Evolutionary conservation across 495 filamentous ascomycete species (phyloP).

Genomic region (Massariosphaeria phaeospora): DNA sequence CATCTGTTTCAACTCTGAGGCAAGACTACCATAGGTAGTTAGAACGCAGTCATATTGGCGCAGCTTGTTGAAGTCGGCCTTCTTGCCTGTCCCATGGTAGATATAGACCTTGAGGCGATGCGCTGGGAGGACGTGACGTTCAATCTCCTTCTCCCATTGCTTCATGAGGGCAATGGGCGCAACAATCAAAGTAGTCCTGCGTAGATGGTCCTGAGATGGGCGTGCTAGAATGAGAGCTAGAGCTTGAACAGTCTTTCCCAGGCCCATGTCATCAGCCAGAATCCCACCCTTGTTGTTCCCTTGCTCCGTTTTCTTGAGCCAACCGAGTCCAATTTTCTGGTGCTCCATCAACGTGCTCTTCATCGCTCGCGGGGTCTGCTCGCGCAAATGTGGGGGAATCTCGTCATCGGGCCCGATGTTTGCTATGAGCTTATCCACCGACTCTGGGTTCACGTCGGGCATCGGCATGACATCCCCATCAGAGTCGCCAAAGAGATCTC

Average conservation of each 20-base stretch:
- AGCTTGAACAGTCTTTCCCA: conserved; percentile 91
- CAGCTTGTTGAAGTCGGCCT: conserved; percentile 58
- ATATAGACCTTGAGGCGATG: conserved; percentile 62
- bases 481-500: conserved; percentile 11
- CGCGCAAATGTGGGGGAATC: conserved; percentile 35
- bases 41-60: conserved; percentile 75
- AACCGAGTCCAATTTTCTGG: conserved; percentile 75
- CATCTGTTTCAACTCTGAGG: conserved; percentile 59
- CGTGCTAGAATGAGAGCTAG: conserved; percentile 77
- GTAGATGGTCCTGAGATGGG: conserved; percentile 55
- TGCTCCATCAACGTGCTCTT: conserved; percentile 70
- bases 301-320: conserved; percentile 79
- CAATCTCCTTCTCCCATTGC: conserved; percentile 87
- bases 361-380: conserved; percentile 62
- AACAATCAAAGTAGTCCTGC: conserved; percentile 81
- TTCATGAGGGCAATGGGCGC: conserved; percentile 80
- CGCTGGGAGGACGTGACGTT: conserved; percentile 58
- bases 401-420: conserved; percentile 42
- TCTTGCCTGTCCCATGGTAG: conserved; percentile 60
- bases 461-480: background rate
- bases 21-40: conserved; percentile 82
- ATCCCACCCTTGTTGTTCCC: conserved; percentile 76
- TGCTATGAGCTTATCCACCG: conserved; percentile 35
- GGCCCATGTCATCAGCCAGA: conserved; percentile 88
- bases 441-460: conserved; percentile 13